Conservation (phyloP, 306 rosid genomes). For the Urtica urens region DNA sequence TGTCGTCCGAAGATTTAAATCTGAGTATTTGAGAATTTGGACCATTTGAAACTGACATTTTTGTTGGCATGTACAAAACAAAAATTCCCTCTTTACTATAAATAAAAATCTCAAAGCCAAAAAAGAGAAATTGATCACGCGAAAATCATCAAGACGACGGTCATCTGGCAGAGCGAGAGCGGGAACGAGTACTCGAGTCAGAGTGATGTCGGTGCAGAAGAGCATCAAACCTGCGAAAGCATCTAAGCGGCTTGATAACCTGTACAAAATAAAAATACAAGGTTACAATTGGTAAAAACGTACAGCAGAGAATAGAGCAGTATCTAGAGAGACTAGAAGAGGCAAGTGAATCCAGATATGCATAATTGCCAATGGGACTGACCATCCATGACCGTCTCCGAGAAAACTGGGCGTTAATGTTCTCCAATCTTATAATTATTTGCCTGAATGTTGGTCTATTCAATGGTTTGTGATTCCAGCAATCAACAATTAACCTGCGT, state of each 20-base stretch:
- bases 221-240: conserved; percentile 65
- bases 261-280: conserved; percentile 23
- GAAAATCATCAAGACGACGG: too few species aligned
- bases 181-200: conserved; percentile 29
- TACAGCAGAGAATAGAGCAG: background rate
- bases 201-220: conserved; percentile 42
- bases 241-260: conserved; percentile 50
- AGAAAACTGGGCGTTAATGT: conserved; percentile 43
- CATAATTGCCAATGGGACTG: too few species aligned
- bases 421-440: conserved; percentile 58
- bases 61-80: too few species aligned
- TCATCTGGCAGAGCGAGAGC: conserved; percentile 37
- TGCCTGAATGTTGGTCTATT: conserved; percentile 71
- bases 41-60: too few species aligned
- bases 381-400: conserved; percentile 71
- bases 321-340: conserved; percentile 7
- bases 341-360: conserved; percentile 14
- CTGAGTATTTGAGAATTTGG: too few species aligned
- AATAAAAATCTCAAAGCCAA: background rate
- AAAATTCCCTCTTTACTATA: too few species aligned
- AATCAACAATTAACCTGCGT: conserved; percentile 64
- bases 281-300: background rate
- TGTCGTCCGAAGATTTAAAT: too few species aligned
- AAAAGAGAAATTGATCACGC: too few species aligned
- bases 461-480: conserved; percentile 72